These are phyloP conservation scores for Mycena floridula DNA, from an alignment of 768 basidiomycete species.

Conservation along the genomic window DNA sequence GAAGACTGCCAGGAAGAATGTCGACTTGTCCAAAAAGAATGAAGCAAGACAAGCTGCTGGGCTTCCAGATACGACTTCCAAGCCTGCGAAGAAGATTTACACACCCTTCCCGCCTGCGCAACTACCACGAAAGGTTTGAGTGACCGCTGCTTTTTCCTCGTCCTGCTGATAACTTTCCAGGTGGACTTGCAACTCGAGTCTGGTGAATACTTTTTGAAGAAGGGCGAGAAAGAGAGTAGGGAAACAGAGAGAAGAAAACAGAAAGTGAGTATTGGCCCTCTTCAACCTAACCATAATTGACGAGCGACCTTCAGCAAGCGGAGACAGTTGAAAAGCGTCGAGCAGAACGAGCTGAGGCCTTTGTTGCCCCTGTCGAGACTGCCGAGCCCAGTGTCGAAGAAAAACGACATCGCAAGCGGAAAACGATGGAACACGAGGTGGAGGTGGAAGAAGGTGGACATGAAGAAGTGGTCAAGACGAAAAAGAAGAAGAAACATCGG, in stretches of 20 bases:
- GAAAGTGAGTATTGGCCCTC: conserved; percentile 43
- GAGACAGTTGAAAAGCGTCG: conserved; percentile 64
- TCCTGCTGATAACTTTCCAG: conserved; percentile 25
- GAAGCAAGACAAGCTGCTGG: conserved; percentile 66
- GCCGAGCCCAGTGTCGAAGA: conserved; percentile 72
- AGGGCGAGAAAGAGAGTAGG: conserved; percentile 74
- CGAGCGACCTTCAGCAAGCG: conserved; percentile 55
- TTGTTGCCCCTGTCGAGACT: conserved; percentile 80
- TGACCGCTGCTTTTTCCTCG: not conserved
- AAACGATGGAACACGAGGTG: conserved; percentile 32
- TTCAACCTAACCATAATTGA: not conserved
- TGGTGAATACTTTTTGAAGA: conserved; percentile 97
- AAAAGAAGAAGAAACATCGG: conserved; percentile 14
- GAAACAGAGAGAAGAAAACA: conserved; percentile 69
- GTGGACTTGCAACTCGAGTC: conserved; percentile 92
- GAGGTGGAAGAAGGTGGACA: conserved; percentile 38
- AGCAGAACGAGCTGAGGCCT: conserved; percentile 81
- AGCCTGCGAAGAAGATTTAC: conserved; percentile 81
- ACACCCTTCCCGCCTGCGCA: conserved; percentile 99
- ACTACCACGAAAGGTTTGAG: conserved; percentile 76
- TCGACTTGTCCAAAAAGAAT: conserved; percentile 50
- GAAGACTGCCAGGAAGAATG: conserved; percentile 89
- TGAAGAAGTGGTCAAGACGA: conserved; percentile 15
- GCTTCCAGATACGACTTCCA: conserved; percentile 39
- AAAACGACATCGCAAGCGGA: conserved; percentile 55